Conservation (phyloP, 2,329 filamentous ascomycete species). For the Claviceps sp. region DNA sequence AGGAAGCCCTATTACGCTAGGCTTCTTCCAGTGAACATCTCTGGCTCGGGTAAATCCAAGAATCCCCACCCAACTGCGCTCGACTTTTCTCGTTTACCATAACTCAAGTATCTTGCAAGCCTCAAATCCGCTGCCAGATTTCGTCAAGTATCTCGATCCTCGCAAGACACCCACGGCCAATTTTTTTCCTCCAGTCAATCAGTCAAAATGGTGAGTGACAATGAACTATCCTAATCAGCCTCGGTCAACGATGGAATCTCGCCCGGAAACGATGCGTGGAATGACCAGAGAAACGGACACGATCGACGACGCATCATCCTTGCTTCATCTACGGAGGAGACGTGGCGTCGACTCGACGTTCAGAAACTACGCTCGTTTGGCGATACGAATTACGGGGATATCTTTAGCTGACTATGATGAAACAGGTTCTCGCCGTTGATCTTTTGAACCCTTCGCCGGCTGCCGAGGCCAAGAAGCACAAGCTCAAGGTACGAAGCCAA, state of each 20-base stretch:
- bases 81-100: conserved; percentile 38
- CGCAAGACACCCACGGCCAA: conserved; percentile 31
- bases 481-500: conserved; percentile 76
- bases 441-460: conserved; percentile 97
- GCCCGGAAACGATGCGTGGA: conserved; percentile 9
- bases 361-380: neutral
- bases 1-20: conserved; percentile 26
- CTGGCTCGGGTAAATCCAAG: conserved; percentile 20
- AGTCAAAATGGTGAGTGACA: conserved; percentile 56
- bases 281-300: neutral
- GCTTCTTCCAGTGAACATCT: conserved; percentile 23
- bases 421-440: conserved; percentile 98
- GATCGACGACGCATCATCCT: conserved; percentile 9
- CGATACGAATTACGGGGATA: neutral
- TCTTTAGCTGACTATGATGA: conserved; percentile 31
- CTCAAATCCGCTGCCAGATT: conserved; percentile 44
- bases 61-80: conserved; percentile 22
- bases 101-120: conserved; percentile 35
- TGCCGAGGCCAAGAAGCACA: conserved; percentile 99
- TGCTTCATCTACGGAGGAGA: conserved; percentile 5
- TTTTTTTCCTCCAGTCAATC: conserved; percentile 29
- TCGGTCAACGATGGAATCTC: conserved; percentile 8
- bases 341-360: conserved; percentile 9
- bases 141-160: conserved; percentile 35
- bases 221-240: conserved; percentile 8